A percentile compares a stretch with the other conserved stretches of the same genome.
Evolutionary conservation across 2,329 filamentous ascomycete species (phyloP).

Genomic region (Ophiostoma piceae): DNA sequence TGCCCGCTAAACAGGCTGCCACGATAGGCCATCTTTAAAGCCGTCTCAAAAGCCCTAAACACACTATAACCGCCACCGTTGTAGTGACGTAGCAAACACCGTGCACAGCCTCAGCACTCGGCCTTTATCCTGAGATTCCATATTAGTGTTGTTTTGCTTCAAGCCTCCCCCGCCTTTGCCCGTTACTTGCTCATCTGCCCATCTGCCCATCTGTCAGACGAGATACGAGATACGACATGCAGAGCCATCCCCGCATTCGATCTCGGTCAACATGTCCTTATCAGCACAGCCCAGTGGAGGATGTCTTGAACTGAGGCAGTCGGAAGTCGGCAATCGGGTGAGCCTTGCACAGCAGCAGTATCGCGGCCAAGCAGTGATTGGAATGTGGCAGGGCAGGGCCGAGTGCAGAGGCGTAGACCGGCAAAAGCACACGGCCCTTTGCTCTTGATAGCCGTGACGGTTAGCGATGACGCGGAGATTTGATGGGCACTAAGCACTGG

Average conservation of each 20-base stretch:
- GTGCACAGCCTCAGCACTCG: neutral
- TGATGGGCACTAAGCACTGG: neutral
- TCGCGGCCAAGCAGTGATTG: neutral
- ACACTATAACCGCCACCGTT: neutral
- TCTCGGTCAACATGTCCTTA: neutral
- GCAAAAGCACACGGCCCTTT: no score
- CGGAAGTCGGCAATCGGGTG: neutral
- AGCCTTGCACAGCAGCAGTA: neutral
- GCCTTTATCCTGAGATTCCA: neutral
- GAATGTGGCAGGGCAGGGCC: neutral
- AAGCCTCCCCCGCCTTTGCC: neutral
- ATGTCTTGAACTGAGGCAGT: neutral
- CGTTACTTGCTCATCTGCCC: neutral
- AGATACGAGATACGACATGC: neutral
- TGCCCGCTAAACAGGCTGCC: neutral
- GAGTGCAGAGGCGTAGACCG: neutral
- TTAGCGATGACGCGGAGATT: no score
- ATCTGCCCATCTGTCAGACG: neutral
- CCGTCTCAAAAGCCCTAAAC: neutral
- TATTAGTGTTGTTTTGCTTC: neutral
- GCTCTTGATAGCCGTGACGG: no score
- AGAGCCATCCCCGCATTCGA: neutral
- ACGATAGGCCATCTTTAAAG: neutral
- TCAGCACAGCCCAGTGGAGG: neutral
- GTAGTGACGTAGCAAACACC: neutral